Conservation (phyloP, 805 yeast genomes). For the Alloascoidea hylecoeti region DNA sequence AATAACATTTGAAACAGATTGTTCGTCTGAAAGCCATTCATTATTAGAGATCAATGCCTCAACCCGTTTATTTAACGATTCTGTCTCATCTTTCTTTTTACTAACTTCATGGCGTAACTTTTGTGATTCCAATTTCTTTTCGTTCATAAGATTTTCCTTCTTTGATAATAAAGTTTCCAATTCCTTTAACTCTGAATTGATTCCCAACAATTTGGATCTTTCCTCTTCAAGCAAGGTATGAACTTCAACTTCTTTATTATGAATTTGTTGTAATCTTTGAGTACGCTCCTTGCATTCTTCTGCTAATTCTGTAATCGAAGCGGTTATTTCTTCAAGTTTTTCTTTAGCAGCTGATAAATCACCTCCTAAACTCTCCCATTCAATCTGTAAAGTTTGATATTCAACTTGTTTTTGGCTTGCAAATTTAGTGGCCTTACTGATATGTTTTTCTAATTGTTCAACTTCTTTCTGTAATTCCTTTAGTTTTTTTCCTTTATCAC, state of each 20-base stretch:
- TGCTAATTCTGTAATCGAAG: slow-evolving; percentile 21
- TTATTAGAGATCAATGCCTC: slow-evolving; percentile 35
- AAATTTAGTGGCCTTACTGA: slow-evolving; percentile 20
- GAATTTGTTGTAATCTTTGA: slow-evolving; percentile 15
- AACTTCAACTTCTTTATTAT: slow-evolving; percentile 14
- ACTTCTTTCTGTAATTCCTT: slow-evolving; percentile 41
- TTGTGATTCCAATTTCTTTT: slow-evolving; percentile 36
- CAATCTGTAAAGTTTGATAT: slow-evolving; percentile 54
- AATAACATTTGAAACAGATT: slow-evolving; percentile 38
- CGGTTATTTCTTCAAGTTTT: slow-evolving; percentile 22
- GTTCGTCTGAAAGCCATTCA: slow-evolving; percentile 64
- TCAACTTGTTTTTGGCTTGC: slow-evolving; percentile 32
- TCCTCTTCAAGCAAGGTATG: slow-evolving; percentile 28
- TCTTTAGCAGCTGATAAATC: slow-evolving; percentile 38
- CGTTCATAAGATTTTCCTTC: slow-evolving; percentile 25
- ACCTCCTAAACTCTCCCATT: slow-evolving; percentile 47
- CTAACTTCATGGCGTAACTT: slow-evolving; percentile 40
- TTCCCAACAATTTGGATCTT: slow-evolving; percentile 43
- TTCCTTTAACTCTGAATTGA: slow-evolving; percentile 66
- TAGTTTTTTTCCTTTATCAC: slow-evolving; percentile 70
- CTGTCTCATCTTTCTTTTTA: slow-evolving; percentile 25
- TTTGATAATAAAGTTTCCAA: slow-evolving; percentile 21
- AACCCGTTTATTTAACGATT: slow-evolving; percentile 22
- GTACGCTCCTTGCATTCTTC: slow-evolving; percentile 13
- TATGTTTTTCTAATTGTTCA: slow-evolving; percentile 20